phyloP scores from a whole-genome alignment of 2,329 filamentous ascomycete genomes.

The Zelopaecilomyces penicillatus region DNA sequence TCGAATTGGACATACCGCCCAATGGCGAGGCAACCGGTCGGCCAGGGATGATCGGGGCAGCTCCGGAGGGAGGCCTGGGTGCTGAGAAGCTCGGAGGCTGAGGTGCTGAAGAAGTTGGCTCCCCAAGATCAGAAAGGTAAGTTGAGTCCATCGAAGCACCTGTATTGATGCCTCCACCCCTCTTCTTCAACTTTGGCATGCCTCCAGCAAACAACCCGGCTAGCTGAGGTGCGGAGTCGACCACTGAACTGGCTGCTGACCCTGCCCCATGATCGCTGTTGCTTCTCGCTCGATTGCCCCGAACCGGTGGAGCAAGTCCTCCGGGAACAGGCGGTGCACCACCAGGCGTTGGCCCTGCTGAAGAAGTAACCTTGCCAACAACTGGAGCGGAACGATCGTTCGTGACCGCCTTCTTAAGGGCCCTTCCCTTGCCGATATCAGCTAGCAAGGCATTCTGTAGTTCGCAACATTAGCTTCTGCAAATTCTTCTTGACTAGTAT shows the following conservation, averaged over 20 bases:
- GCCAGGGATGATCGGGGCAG: slow-evolving; percentile 51
- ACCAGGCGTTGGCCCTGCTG: slow-evolving; percentile 53
- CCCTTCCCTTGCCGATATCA: slow-evolving; percentile 76
- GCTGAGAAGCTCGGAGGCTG: slow-evolving; percentile 45
- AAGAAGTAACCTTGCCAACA: slow-evolving; percentile 32
- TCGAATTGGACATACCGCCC: slow-evolving; percentile 38
- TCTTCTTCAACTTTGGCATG: slow-evolving; percentile 90
- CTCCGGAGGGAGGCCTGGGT: slow-evolving; percentile 50
- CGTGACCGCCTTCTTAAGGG: slow-evolving; percentile 76
- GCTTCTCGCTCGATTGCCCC: slow-evolving; percentile 62
- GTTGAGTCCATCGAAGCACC: slow-evolving; percentile 52
- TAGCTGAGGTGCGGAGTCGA: slow-evolving; percentile 66
- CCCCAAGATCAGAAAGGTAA: slow-evolving; percentile 70
- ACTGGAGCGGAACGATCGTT: slow-evolving; percentile 86
- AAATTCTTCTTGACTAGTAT: no score
- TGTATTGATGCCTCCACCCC: slow-evolving; percentile 70
- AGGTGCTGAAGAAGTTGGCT: slow-evolving; percentile 18
- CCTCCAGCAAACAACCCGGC: slow-evolving; percentile 85
- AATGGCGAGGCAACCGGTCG: slow-evolving; percentile 36
- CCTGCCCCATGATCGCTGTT: slow-evolving; percentile 66
- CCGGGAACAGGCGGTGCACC: slow-evolving; percentile 71
- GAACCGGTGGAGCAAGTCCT: slow-evolving; percentile 63
- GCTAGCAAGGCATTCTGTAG: slow-evolving; percentile 71
- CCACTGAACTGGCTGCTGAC: slow-evolving; percentile 26
- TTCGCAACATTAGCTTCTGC: no score